Conservation (phyloP, 768 basidiomycete species). For the Tulasnella sp. region DNA sequence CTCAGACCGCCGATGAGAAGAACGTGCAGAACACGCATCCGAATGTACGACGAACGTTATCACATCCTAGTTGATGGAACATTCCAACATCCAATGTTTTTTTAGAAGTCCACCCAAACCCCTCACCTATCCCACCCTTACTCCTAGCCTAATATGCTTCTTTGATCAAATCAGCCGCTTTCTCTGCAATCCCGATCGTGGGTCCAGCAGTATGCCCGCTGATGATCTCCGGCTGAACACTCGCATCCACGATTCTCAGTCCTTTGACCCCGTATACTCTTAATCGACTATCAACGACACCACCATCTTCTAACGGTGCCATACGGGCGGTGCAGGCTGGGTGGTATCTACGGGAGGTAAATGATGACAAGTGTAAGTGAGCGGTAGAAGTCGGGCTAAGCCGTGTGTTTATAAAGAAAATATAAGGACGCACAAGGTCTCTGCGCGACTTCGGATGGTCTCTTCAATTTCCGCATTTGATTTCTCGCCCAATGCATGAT, state of each 20-base stretch:
- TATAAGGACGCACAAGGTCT: slow-evolving; percentile 34
- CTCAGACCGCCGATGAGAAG: too few relatives aligned
- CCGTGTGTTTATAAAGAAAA: not conserved
- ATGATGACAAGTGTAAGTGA: not conserved
- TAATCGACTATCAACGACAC: slow-evolving; percentile 41
- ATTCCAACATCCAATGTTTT: too few relatives aligned
- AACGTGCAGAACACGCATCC: too few relatives aligned
- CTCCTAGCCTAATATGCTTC: not conserved
- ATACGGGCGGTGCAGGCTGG: slow-evolving; percentile 34
- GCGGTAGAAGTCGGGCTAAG: not conserved
- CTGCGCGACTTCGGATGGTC: slow-evolving; percentile 31
- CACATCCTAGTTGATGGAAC: too few relatives aligned
- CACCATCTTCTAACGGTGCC: slow-evolving; percentile 34
- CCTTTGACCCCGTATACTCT: slow-evolving; percentile 38
- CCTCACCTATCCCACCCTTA: too few relatives aligned
- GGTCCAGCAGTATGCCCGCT: slow-evolving; percentile 4
- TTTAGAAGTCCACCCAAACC: too few relatives aligned
- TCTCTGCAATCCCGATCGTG: slow-evolving; percentile 22
- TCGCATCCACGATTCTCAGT: slow-evolving; percentile 43
- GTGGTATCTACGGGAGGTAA: slow-evolving; percentile 25
- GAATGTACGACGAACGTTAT: too few relatives aligned
- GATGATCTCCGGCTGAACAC: slow-evolving; percentile 38
- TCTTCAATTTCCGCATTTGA: slow-evolving; percentile 34
- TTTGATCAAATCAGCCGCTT: slow-evolving; percentile 23
- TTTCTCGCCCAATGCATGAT: slow-evolving; percentile 33